phyloP scores from a whole-genome alignment of 371 early-diverging fungal genomes.

The Parasitella parasitica region DNA sequence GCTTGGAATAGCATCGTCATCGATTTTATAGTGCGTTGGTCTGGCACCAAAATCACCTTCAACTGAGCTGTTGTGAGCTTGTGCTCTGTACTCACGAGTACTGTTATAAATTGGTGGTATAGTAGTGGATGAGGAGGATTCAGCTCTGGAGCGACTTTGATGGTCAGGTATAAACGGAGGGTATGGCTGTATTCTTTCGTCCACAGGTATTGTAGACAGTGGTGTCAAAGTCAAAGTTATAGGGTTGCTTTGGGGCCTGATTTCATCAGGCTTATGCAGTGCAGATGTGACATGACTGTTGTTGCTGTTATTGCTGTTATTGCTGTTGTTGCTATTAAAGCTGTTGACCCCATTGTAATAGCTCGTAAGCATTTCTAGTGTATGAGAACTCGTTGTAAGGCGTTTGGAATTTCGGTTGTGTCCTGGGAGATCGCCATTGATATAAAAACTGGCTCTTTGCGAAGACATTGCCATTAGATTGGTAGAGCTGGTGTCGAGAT shows the following conservation, averaged over 20 bases:
- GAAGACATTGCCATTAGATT: background rate
- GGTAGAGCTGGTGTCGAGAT: background rate
- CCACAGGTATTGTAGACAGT: background rate
- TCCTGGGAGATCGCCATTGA: background rate
- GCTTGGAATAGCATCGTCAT: slow-evolving; percentile 3
- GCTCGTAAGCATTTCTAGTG: slow-evolving; percentile 1
- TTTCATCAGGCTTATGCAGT: slow-evolving; percentile 5
- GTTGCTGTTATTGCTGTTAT: background rate
- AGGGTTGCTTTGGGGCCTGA: background rate
- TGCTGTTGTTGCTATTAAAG: background rate
- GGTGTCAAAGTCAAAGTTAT: background rate
- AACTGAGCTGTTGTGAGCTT: background rate
- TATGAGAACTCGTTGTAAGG: background rate
- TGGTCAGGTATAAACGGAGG: background rate
- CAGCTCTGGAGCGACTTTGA: background rate
- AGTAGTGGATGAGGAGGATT: background rate
- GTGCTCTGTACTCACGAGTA: background rate
- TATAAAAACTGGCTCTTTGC: slow-evolving; percentile 10
- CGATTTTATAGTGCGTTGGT: background rate
- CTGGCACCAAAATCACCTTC: background rate
- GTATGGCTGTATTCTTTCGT: background rate
- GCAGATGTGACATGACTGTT: background rate
- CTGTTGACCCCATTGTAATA: background rate
- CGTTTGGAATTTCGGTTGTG: background rate
- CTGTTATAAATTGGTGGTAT: background rate